Evolutionary conservation across 2,329 filamentous ascomycete genomes (phyloP), one percentile per base, ranked within the genome.

Genomic region (Aureobasidium sp.): DNA sequence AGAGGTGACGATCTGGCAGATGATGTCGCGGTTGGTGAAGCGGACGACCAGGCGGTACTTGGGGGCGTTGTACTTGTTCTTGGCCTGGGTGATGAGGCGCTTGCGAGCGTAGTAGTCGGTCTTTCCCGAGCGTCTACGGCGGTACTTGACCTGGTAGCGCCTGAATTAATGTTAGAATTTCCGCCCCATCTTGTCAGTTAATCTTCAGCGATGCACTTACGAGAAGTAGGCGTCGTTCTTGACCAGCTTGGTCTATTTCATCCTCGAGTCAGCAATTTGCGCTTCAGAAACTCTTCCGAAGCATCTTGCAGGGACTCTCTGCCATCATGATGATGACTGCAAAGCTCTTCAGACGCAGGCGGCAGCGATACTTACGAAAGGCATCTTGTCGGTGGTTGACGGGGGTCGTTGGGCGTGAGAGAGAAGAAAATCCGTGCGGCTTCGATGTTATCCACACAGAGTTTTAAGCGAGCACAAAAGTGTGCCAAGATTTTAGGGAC

Each of bases 51-150:
- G 86, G 72, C 93, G 88, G 86, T 98, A 97, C 85, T 98, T 98
- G 78, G 93, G 93, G 61, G 93, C 87, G 79, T 95, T 95, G 87
- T 97, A 98, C 87, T 98, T 98, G 89, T 98, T 98, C 89, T 97
- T 98, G 79, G 93, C 93, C 84, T 98, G 93, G 80, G 89, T 90
- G 82, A 97, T 93, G 76, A 98, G 83, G 72, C 93, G 87, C 88
- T 97, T 97, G 76, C 93, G 91, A 73, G 93, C 93, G 77, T 96
- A 97, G 89, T 98, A 98, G 76, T 98, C 93, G 80, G 93, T 98
- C 88, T 98, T 98, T 74, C 93, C 93, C 70, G 86, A 72, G 66
- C 88, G 84, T 77, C 93, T 86, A 74, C 93, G 90, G 83, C 90
- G 93, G 88, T 96, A 98, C 86, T 98, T 98, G 74, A 93, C 96